Conservation (phyloP, 2,329 filamentous ascomycete genomes). For the Aspergillus sojae region DNA sequence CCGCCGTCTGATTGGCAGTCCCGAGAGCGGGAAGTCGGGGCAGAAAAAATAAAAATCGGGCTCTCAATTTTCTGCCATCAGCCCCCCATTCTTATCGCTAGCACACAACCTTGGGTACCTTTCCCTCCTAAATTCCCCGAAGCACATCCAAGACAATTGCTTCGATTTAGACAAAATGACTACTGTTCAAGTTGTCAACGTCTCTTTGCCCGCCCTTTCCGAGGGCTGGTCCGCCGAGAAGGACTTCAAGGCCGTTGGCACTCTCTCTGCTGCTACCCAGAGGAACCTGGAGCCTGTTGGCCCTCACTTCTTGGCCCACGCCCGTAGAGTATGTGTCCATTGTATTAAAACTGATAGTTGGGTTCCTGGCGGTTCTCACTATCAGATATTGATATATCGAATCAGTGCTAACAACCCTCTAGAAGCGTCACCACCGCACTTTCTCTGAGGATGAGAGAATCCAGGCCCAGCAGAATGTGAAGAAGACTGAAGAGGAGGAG, state of each 20-base stretch:
- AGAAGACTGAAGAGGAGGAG: conserved; percentile 92
- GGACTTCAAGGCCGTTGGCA: conserved; percentile 83
- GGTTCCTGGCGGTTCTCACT: not conserved
- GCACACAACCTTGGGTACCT: conserved; percentile 17
- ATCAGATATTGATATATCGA: not conserved
- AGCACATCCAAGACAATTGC: conserved; percentile 5
- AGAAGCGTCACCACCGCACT: conserved; percentile 88
- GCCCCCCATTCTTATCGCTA: conserved; percentile 9
- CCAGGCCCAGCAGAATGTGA: conserved; percentile 90
- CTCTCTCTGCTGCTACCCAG: conserved; percentile 75
- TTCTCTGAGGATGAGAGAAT: conserved; percentile 99
- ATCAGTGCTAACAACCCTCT: conserved; percentile 24
- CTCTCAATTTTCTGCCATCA: conserved; percentile 12
- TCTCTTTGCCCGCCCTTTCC: conserved; percentile 70
- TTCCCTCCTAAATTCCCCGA: not conserved
- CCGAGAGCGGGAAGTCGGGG: conserved; percentile 27
- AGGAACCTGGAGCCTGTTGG: conserved; percentile 94
- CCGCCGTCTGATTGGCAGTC: conserved; percentile 29
- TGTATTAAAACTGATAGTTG: not conserved
- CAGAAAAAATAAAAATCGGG: conserved; percentile 42
- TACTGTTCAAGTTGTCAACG: conserved; percentile 50
- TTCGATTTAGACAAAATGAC: conserved; percentile 59
- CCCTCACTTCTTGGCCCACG: conserved; percentile 96
- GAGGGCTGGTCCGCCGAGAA: conserved; percentile 81
- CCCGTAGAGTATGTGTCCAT: conserved; percentile 70